Evolutionary conservation across 2,329 filamentous ascomycete genomes (phyloP), one percentile per base, ranked within the genome.

Genomic region (Graphiopsis chlorocephala): DNA sequence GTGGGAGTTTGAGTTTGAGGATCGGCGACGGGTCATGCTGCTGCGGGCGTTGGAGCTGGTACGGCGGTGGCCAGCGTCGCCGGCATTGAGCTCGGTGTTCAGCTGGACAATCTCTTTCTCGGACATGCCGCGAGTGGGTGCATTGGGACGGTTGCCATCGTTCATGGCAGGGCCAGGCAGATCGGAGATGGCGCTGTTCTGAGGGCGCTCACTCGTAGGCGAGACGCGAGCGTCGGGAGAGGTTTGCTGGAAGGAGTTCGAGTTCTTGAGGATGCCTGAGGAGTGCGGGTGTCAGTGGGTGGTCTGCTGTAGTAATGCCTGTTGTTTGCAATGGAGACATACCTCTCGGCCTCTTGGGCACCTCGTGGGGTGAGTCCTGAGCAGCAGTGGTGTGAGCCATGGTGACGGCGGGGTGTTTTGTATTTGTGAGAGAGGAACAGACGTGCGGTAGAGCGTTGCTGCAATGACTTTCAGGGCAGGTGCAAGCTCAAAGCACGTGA

Each of bases 31-130:
- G n/a, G 88, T 90, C 10, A 86, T 84, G 31, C 84, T 85, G 5
- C 87, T 86, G 68, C 86, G 86, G 2, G 88, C 84, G 1, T 92
- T 94, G 0, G 91, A 95, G 23, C 91, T 94, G 67, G 92, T 89
- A 60, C 92, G 90, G 70, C 90, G 91, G 47, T 91, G 91, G n/a
- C 33, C 48, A 61, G 91, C 90, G 29, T 69, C 70, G 35, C 95
- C 95, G 53, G 95, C 93, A 82, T 99, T 99, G 76, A 91, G 88
- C 67, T 97, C 87, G 0, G 95, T 99, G 80, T 99, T 99, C 77
- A 93, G 89, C 66, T 98, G 87, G 3, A 93, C 96, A 72, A 97
- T 83, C 75, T 98, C 95, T 80, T 96, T 95, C 70, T 93, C 89
- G 4, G 86, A 87, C 70, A 87, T 70, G 76, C 87, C 78, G 72